Conservation (phyloP, 2,329 filamentous ascomycete species). For the Ophiostoma quercus region DNA sequence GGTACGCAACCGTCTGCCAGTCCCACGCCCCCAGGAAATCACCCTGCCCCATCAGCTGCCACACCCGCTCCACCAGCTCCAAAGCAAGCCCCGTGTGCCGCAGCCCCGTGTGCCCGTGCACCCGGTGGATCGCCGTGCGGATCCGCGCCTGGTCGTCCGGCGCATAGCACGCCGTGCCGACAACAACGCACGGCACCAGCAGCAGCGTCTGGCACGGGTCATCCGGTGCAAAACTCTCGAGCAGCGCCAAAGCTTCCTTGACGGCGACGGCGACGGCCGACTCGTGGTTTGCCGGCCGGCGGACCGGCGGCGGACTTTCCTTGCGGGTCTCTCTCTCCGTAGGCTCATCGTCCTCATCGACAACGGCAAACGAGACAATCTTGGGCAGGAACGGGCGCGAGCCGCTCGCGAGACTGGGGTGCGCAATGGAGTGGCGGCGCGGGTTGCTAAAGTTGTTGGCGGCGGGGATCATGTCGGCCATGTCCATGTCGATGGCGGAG, state of each 20-base stretch:
- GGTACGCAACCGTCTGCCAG: conserved; percentile 54
- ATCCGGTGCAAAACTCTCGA: conserved; percentile 51
- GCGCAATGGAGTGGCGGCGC: conserved; percentile 30
- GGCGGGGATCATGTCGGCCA: conserved; percentile 20
- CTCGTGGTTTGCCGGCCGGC: conserved; percentile 47
- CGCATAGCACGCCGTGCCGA: conserved; percentile 56
- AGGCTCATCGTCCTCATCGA: neutral
- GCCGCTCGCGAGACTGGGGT: conserved; percentile 25
- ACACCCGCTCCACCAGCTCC: conserved; percentile 54
- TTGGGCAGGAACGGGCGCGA: conserved; percentile 14
- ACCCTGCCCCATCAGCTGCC: conserved; percentile 53
- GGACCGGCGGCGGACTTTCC: conserved; percentile 40
- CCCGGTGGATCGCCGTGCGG: conserved; percentile 44
- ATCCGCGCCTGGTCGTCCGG: conserved; percentile 49
- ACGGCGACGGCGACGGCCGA: conserved; percentile 50
- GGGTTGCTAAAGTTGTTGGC: conserved; percentile 17
- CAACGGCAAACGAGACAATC: conserved; percentile 2
- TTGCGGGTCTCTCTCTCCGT: too few species aligned
- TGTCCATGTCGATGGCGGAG: neutral
- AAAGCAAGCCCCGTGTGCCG: conserved; percentile 52
- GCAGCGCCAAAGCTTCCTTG: conserved; percentile 50
- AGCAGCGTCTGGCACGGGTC: conserved; percentile 57
- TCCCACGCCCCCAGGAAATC: conserved; percentile 59
- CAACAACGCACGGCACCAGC: conserved; percentile 55
- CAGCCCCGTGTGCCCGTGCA: conserved; percentile 56